These are phyloP conservation scores for Aspergillus sergii DNA, from an alignment of 2,329 filamentous ascomycete species.

Conservation along the genomic window DNA sequence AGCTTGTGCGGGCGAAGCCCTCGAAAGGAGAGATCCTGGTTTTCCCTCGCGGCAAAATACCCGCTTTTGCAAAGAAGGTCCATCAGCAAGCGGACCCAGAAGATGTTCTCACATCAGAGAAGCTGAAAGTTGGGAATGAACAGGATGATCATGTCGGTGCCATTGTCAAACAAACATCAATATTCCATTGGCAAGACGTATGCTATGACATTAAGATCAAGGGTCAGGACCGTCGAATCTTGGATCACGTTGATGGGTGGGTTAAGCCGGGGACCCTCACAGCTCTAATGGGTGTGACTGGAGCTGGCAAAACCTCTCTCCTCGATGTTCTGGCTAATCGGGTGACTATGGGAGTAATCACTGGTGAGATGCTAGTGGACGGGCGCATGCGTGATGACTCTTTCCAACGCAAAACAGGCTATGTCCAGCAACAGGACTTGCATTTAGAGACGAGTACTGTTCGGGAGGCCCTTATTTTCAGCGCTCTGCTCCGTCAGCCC, in stretches of 20 bases:
- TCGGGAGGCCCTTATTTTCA: slow-evolving; percentile 82
- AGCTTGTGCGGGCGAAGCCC: slow-evolving; percentile 63
- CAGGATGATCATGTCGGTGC: slow-evolving; percentile 69
- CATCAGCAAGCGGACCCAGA: slow-evolving; percentile 25
- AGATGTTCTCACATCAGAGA: slow-evolving; percentile 24
- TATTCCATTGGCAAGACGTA: slow-evolving; percentile 83
- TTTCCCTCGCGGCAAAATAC: slow-evolving; percentile 70
- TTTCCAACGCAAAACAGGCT: slow-evolving; percentile 59
- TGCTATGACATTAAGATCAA: slow-evolving; percentile 84
- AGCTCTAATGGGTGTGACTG: slow-evolving; percentile 85
- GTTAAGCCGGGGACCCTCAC: slow-evolving; percentile 89
- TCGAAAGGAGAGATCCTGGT: slow-evolving; percentile 75
- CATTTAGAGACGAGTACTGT: slow-evolving; percentile 83
- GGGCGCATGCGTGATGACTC: slow-evolving; percentile 71
- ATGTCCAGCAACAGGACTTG: slow-evolving; percentile 85
- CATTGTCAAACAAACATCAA: slow-evolving; percentile 72
- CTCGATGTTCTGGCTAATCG: slow-evolving; percentile 81
- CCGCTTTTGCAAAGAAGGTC: slow-evolving; percentile 41
- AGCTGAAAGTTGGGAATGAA: slow-evolving; percentile 70
- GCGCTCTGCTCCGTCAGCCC: slow-evolving; percentile 80
- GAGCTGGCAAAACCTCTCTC: slow-evolving; percentile 87
- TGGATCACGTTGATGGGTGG: slow-evolving; percentile 87
- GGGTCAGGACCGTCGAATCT: slow-evolving; percentile 68
- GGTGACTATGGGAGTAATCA: slow-evolving; percentile 82
- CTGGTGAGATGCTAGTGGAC: slow-evolving; percentile 79